Conservation (phyloP, 2,329 filamentous ascomycete species). For the Xylaria sp. region DNA sequence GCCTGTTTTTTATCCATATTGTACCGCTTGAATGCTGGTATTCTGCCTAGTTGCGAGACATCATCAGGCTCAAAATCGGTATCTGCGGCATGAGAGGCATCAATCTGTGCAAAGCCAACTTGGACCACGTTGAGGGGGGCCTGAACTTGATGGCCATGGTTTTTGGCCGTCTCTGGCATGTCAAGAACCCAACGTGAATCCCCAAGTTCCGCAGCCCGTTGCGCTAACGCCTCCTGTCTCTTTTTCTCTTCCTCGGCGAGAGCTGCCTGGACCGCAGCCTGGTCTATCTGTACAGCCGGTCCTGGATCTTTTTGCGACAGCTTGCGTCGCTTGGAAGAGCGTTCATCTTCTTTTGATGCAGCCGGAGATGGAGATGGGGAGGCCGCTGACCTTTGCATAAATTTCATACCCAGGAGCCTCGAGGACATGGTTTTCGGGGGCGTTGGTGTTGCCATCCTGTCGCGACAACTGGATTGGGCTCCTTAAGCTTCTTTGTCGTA, state of each 20-base stretch:
- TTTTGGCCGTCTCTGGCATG: slow-evolving; percentile 45
- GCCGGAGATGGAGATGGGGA: slow-evolving; percentile 51
- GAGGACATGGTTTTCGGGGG: slow-evolving; percentile 78
- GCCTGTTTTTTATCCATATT: slow-evolving; percentile 40
- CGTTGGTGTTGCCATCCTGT: slow-evolving; percentile 53
- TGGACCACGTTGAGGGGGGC: slow-evolving; percentile 61
- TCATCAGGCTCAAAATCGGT: slow-evolving; percentile 26
- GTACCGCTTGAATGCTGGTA: slow-evolving; percentile 34
- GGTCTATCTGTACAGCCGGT: slow-evolving; percentile 51
- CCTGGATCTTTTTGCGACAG: slow-evolving; percentile 43
- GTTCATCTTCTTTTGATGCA: slow-evolving; percentile 51
- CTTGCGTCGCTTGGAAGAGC: slow-evolving; percentile 66
- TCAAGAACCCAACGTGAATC: slow-evolving; percentile 79
- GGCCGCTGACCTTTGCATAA: slow-evolving; percentile 87
- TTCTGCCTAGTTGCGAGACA: slow-evolving; percentile 14
- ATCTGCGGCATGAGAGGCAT: slow-evolving; percentile 31
- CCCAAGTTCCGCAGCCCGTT: slow-evolving; percentile 62
- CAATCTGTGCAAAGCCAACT: slow-evolving; percentile 55
- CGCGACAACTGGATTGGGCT: not conserved
- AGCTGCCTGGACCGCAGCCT: slow-evolving; percentile 63
- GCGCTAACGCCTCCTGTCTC: slow-evolving; percentile 62
- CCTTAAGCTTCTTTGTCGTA: not conserved
- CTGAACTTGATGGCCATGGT: slow-evolving; percentile 36
- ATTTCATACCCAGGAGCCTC: slow-evolving; percentile 91
- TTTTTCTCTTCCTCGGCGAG: slow-evolving; percentile 69